Evolutionary conservation across 2,329 filamentous ascomycete genomes (phyloP).

Genomic region (Ophiocordyceps australis): DNA sequence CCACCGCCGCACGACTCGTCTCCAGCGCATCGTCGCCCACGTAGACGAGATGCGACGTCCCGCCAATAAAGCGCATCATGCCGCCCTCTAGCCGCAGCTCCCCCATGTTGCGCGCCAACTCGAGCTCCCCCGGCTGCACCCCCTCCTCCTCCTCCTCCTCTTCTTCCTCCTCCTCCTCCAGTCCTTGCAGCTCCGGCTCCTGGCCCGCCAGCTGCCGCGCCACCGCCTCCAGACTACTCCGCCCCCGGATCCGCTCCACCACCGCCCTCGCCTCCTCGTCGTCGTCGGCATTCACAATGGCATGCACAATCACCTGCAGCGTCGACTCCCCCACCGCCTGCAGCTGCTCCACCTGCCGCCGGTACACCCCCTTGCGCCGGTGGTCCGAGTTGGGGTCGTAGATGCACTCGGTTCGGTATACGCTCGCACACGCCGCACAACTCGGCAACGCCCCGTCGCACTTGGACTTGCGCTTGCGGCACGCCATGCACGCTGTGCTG

Average conservation of each 20-base stretch:
- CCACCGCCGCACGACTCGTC: constrained; percentile 28
- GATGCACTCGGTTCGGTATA: constrained; percentile 78
- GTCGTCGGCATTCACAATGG: constrained; percentile 79
- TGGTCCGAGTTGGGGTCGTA: constrained; percentile 96
- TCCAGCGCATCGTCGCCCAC: constrained; percentile 32
- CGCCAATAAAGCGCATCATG: constrained; percentile 77
- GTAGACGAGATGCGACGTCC: constrained; percentile 85
- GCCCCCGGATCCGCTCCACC: constrained; percentile 74
- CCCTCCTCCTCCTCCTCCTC: neutral
- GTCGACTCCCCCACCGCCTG: constrained; percentile 80
- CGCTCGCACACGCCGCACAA: constrained; percentile 89
- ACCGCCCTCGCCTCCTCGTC: constrained; percentile 68
- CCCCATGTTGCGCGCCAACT: constrained; percentile 84
- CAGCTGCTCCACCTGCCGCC: constrained; percentile 76
- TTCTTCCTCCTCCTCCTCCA: constrained; percentile 13
- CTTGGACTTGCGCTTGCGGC: constrained; percentile 64
- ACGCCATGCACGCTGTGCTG: constrained; percentile 71
- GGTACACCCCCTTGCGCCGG: constrained; percentile 89
- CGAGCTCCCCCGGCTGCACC: constrained; percentile 42
- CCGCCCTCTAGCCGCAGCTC: constrained; percentile 77
- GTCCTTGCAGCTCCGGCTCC: constrained; percentile 17
- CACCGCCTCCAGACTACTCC: constrained; percentile 45
- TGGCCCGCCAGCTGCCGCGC: constrained; percentile 26
- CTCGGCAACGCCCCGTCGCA: constrained; percentile 85
- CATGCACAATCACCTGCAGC: constrained; percentile 79